phyloP scores from a whole-genome alignment of 768 basidiomycete species.

The Royoungia palumana region DNA sequence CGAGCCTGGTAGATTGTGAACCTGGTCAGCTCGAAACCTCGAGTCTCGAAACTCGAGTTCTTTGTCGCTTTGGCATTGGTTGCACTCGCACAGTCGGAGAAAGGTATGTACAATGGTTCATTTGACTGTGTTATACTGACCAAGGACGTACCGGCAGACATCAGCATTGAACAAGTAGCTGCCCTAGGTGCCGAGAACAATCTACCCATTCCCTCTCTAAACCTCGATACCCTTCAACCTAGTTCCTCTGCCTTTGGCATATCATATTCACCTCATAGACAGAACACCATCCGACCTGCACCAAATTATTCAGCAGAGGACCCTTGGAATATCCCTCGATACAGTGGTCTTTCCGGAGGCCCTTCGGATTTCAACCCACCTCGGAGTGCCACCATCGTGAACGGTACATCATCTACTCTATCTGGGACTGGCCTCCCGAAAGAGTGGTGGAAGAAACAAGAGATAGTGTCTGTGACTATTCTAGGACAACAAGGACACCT shows the following conservation, averaged over 20 bases:
- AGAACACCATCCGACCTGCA: conserved; percentile 42
- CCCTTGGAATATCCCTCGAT: conserved; percentile 54
- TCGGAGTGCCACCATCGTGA: conserved; percentile 28
- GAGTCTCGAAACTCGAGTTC: conserved; percentile 87
- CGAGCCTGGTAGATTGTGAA: conserved; percentile 69
- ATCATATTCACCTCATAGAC: conserved; percentile 40
- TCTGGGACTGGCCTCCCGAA: conserved; percentile 69
- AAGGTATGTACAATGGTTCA: conserved; percentile 46
- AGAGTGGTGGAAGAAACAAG: conserved; percentile 88
- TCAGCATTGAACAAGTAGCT: conserved; percentile 80
- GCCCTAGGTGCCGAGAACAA: conserved; percentile 73
- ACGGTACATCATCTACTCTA: conserved; percentile 54
- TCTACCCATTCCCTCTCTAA: conserved; percentile 70
- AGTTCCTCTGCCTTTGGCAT: conserved; percentile 50
- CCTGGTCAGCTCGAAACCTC: conserved; percentile 74
- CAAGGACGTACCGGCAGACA: conserved; percentile 42
- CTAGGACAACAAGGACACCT: conserved; percentile 92
- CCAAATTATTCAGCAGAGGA: conserved; percentile 63
- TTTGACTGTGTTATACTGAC: background rate
- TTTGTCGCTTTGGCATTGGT: conserved; percentile 88
- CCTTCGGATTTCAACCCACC: conserved; percentile 25
- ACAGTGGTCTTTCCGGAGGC: conserved; percentile 30
- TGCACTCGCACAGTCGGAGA: conserved; percentile 77
- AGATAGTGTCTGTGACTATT: conserved; percentile 65
- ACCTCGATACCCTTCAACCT: conserved; percentile 55